Percentiles rank a stretch among this genome's conserved stretches.
phyloP scores from a whole-genome alignment of 257 asterid species.

The Scutellaria barbata region DNA sequence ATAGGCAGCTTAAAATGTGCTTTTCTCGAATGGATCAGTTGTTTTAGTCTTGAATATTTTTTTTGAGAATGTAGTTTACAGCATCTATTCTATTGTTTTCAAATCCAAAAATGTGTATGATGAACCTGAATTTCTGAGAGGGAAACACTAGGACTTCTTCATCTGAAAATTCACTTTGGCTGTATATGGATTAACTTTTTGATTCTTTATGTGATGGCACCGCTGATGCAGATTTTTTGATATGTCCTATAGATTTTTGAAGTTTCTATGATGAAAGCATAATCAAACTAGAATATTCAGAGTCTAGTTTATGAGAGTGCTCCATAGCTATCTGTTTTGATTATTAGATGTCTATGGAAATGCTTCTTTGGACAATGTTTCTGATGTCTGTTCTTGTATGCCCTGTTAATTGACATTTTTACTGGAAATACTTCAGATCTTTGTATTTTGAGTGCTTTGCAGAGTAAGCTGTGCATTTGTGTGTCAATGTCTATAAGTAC shows the following conservation, averaged over 20 bases:
- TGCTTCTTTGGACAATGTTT: not conserved
- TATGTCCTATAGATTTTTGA: not conserved
- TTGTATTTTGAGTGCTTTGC: constrained; percentile 12
- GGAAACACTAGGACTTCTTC: constrained; percentile 5
- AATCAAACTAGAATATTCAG: not conserved
- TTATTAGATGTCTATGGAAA: not conserved
- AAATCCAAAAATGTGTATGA: not conserved
- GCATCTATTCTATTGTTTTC: constrained; percentile 16
- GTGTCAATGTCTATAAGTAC: not conserved
- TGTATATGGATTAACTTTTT: not conserved
- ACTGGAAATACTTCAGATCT: constrained; percentile 2
- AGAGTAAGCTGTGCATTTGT: not conserved
- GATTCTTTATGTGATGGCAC: not conserved
- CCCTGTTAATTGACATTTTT: not conserved
- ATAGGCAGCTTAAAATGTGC: constrained; percentile 14
- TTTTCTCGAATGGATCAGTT: constrained; percentile 1
- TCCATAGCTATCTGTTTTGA: not conserved
- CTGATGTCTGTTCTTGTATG: not conserved
- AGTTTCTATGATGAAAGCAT: constrained; percentile 15
- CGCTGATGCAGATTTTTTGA: not conserved
- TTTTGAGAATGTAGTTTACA: constrained; percentile 7
- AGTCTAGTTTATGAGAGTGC: constrained; percentile 18
- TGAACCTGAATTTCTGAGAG: constrained; percentile 24
- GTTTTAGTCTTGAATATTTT: constrained; percentile 19
- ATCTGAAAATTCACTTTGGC: constrained; percentile 3